These are phyloP conservation scores for Penicillium crystallinum DNA, from an alignment of 495 filamentous ascomycete genomes.

Conservation along the genomic window DNA sequence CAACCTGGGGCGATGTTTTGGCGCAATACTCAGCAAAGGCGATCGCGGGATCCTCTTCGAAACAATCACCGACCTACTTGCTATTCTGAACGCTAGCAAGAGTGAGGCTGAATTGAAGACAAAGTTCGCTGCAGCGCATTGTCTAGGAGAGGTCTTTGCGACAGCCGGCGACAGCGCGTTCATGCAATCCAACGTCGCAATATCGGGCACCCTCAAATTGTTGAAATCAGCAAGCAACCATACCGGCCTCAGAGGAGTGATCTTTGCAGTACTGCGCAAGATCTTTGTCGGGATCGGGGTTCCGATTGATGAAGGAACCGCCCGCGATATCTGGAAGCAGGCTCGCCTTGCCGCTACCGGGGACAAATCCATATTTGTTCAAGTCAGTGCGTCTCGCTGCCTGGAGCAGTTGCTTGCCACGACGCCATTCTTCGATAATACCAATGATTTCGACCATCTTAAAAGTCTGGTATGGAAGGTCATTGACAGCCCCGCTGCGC, in stretches of 20 bases:
- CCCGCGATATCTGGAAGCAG: conserved; percentile 90
- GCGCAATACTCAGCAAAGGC: conserved; percentile 77
- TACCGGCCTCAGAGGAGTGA: conserved; percentile 74
- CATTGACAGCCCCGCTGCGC: conserved; percentile 68
- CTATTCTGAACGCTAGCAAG: conserved; percentile 71
- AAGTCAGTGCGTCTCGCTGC: conserved; percentile 75
- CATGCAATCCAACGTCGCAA: conserved; percentile 69
- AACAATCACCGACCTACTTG: conserved; percentile 81
- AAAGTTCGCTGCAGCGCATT: conserved; percentile 85
- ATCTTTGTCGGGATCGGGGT: conserved; percentile 63
- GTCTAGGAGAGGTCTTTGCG: conserved; percentile 83
- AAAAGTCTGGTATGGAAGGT: conserved; percentile 75
- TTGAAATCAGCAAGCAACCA: conserved; percentile 75
- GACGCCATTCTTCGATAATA: conserved; percentile 80
- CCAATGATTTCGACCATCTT: conserved; percentile 85
- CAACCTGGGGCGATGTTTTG: conserved; percentile 78
- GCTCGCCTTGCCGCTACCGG: conserved; percentile 67
- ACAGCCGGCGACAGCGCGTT: conserved; percentile 91
- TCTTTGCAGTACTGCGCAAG: conserved; percentile 77
- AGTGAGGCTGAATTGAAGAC: conserved; percentile 67
- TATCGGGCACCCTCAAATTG: conserved; percentile 65
- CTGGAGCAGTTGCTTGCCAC: conserved; percentile 64
- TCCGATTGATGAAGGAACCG: conserved; percentile 79
- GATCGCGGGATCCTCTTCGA: conserved; percentile 91
- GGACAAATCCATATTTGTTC: conserved; percentile 79